Evolutionary conservation across 495 filamentous ascomycete genomes (phyloP), one percentile per base, ranked within the genome.

Genomic region (Cairneyella variabilis): DNA sequence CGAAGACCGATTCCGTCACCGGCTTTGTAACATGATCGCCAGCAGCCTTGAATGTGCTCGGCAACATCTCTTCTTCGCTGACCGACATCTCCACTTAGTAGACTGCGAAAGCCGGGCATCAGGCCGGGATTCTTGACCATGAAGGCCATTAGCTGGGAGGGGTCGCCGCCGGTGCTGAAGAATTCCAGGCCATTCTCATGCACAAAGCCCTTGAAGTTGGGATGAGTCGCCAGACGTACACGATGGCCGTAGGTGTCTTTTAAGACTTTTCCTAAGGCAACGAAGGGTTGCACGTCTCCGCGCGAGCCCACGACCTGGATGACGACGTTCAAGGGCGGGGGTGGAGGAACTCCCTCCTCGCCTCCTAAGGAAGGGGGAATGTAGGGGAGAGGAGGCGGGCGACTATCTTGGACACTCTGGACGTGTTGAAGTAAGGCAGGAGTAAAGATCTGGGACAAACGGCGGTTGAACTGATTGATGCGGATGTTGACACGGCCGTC

Each of bases 61-160:
- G 72, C 74, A 65, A 89, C 84, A 3, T 74, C 75, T 43, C 77
- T 69, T 1, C 86, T 69, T 34, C 78, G 68, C 38, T 69, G 68
- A 8, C 70, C 73, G 58, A 89, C 77, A 61, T 88, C 85, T n/a
- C 85, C 85, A 30, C 70, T 74, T 59, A 76, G 80, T 16, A 89
- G 80, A 76, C 17, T 84, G 73, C 11, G 16, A 7, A 89, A 56
- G 2, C 70, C 76, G 0, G 85, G 86, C 38, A 89, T 78, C 58
- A 89, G 66, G 0, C 86, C 83, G 0, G 85, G 84, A 66, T 88
- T 86, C 64, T 87, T 87, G 27, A 89, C 85, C 85, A 89, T 89
- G 60, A 85, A 89, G 1, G 82, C 82, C 83, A 84, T 85, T 5
- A 86, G 69, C 56, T 82, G 72, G 11, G 77, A 67, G 2, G 82